A percentile compares a stretch with the other conserved stretches of the same genome.
Evolutionary conservation across 768 basidiomycete genomes (phyloP).

Genomic region (Jaapia argillacea): DNA sequence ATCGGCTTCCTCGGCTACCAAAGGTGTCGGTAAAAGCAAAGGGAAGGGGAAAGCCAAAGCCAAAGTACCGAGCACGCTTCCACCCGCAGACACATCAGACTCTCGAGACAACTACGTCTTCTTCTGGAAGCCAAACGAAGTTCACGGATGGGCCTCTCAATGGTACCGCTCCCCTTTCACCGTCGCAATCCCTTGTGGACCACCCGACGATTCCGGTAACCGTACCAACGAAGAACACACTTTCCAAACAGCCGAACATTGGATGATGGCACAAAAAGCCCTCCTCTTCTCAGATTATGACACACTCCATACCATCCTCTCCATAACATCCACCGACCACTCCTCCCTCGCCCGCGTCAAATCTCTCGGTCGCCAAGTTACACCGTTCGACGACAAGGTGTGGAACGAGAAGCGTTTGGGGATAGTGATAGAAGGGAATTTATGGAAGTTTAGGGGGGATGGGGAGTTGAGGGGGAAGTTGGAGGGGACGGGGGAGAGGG

Average conservation of each 20-base stretch:
- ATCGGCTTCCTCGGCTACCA: no score
- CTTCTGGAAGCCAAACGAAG: conserved; percentile 15
- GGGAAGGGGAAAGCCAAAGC: no score
- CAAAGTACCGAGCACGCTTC: no score
- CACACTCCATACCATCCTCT: conserved; percentile 33
- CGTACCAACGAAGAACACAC: conserved; percentile 20
- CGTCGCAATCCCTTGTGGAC: conserved; percentile 12
- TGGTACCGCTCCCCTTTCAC: conserved; percentile 38
- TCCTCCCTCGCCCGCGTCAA: conserved; percentile 35
- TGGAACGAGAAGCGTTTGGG: conserved; percentile 37
- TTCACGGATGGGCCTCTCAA: conserved; percentile 17
- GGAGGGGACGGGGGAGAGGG: conserved; percentile 35
- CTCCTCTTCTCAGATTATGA: conserved; percentile 38
- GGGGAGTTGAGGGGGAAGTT: conserved; percentile 27
- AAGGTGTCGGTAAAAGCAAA: no score
- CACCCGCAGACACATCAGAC: no score
- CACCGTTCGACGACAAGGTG: conserved; percentile 33
- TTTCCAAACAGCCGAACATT: conserved; percentile 49
- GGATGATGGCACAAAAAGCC: conserved; percentile 63
- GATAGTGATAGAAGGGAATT: conserved; percentile 44
- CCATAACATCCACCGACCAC: conserved; percentile 20
- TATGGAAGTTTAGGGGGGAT: conserved; percentile 47
- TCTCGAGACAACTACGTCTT: conserved; percentile 15
- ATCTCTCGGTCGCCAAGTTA: conserved; percentile 40
- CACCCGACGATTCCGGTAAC: conserved; percentile 7